phyloP scores from a whole-genome alignment of 495 filamentous ascomycete genomes.

The Penicillium bovifimosum region DNA sequence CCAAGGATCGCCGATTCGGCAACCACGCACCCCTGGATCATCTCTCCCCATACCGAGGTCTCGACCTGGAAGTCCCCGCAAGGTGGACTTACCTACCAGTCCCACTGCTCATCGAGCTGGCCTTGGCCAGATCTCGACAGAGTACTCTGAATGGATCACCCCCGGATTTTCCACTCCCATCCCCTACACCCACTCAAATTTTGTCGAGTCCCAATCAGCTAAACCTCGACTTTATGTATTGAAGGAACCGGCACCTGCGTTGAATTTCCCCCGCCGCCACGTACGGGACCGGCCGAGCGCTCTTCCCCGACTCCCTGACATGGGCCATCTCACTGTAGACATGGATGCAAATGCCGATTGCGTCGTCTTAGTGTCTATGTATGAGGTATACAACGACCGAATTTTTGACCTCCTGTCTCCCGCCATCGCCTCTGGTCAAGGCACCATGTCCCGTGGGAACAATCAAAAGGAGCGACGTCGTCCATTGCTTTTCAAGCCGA shows the following conservation, averaged over 20 bases:
- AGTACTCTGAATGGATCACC: conserved; percentile 10
- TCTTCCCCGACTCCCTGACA: conserved; percentile 67
- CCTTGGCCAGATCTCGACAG: conserved; percentile 7
- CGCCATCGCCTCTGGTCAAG: conserved; percentile 36
- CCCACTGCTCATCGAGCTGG: conserved; percentile 5
- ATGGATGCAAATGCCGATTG: conserved; percentile 74
- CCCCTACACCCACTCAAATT: conserved; percentile 18
- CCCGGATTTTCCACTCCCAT: conserved; percentile 11
- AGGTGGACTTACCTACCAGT: background rate
- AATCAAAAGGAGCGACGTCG: conserved; percentile 65
- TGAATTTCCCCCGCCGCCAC: conserved; percentile 52
- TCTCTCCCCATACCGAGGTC: conserved; percentile 22
- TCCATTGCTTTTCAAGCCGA: conserved; percentile 80
- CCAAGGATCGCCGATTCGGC: conserved; percentile 20
- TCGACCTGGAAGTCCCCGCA: conserved; percentile 22
- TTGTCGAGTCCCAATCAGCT: conserved; percentile 24
- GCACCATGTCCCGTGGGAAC: conserved; percentile 36
- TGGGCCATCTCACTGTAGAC: conserved; percentile 61
- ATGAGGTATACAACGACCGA: conserved; percentile 97
- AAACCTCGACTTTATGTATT: conserved; percentile 31
- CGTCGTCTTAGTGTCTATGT: conserved; percentile 90
- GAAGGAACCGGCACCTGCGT: conserved; percentile 48
- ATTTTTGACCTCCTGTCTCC: conserved; percentile 87
- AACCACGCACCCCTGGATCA: conserved; percentile 19
- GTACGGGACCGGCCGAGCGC: conserved; percentile 56